Conservation (phyloP, 2,329 filamentous ascomycete genomes). For the Aspergillus fumigatus region DNA sequence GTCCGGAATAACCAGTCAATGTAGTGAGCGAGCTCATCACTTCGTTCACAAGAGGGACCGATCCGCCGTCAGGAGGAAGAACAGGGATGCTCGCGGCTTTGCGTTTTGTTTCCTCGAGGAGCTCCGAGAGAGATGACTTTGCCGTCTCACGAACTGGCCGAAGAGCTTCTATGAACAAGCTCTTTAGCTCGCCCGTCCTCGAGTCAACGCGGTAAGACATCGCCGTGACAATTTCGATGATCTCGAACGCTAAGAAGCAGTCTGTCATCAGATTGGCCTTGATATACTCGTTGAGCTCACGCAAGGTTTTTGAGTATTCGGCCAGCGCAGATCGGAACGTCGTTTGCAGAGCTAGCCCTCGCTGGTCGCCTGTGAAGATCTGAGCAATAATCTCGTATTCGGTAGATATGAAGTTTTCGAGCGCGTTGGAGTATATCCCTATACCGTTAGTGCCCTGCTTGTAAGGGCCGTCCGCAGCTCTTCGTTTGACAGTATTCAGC, state of each 20-base stretch:
- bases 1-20: slow-evolving; percentile 80
- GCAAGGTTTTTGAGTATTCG: slow-evolving; percentile 78
- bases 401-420: slow-evolving; percentile 80
- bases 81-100: slow-evolving; percentile 61
- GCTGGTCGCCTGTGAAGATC: slow-evolving; percentile 82
- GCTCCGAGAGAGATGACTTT: slow-evolving; percentile 74
- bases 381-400: slow-evolving; percentile 89
- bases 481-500: slow-evolving; percentile 74
- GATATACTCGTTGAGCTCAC: slow-evolving; percentile 86
- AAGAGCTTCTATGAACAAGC: slow-evolving; percentile 74
- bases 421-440: slow-evolving; percentile 76
- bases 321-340: slow-evolving; percentile 74
- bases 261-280: slow-evolving; percentile 81
- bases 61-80: slow-evolving; percentile 72
- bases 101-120: slow-evolving; percentile 77
- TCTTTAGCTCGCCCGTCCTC: slow-evolving; percentile 80
- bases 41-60: slow-evolving; percentile 73
- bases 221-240: slow-evolving; percentile 81
- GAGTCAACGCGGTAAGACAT: slow-evolving; percentile 75
- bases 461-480: slow-evolving; percentile 73
- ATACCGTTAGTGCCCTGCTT: slow-evolving; percentile 86
- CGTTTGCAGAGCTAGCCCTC: slow-evolving; percentile 70
- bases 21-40: slow-evolving; percentile 81
- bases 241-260: slow-evolving; percentile 92
- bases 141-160: slow-evolving; percentile 90